A percentile compares a stretch with the other conserved stretches of the same genome.
Conservation (phyloP, 345 rosid genomes). For the Gossypium thurberi region DNA sequence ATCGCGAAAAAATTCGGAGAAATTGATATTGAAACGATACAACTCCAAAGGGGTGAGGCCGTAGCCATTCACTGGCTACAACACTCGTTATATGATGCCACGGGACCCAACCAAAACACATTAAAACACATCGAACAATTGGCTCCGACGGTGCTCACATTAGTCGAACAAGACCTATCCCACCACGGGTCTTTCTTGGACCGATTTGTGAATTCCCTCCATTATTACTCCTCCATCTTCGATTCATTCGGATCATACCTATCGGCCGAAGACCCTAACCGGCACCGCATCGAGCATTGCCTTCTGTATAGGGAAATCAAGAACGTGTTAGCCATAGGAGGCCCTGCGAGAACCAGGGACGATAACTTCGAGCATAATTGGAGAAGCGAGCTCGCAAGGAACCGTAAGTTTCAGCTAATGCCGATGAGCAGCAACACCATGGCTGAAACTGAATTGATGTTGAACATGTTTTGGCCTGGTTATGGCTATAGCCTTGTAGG, state of each 20-base stretch:
- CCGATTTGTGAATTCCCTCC: conserved; percentile 57
- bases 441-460: conserved; percentile 62
- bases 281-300: conserved; percentile 45
- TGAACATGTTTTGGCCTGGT: conserved; percentile 45
- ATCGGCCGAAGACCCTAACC: conserved; percentile 29
- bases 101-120: conserved; percentile 51
- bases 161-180: conserved; percentile 54
- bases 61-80: conserved; percentile 65
- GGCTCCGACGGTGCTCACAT: conserved; percentile 40
- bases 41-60: conserved; percentile 35
- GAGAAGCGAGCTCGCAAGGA: conserved; percentile 38
- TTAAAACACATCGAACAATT: conserved; percentile 40
- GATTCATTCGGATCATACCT: conserved; percentile 52
- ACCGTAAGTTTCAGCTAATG: conserved; percentile 21
- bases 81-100: conserved; percentile 53
- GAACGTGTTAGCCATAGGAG: conserved; percentile 58
- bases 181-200: conserved; percentile 50
- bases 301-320: conserved; percentile 47
- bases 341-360: conserved; percentile 60
- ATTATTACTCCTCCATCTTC: conserved; percentile 51
- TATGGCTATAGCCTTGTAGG: conserved; percentile 53
- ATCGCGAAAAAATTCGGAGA: conserved; percentile 52
- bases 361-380: conserved; percentile 43
- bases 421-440: conserved; percentile 53
- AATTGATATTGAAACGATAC: conserved; percentile 28